These are phyloP conservation scores for Monosporascus cannonballus DNA, from an alignment of 2,329 filamentous ascomycete species.

Conservation along the genomic window DNA sequence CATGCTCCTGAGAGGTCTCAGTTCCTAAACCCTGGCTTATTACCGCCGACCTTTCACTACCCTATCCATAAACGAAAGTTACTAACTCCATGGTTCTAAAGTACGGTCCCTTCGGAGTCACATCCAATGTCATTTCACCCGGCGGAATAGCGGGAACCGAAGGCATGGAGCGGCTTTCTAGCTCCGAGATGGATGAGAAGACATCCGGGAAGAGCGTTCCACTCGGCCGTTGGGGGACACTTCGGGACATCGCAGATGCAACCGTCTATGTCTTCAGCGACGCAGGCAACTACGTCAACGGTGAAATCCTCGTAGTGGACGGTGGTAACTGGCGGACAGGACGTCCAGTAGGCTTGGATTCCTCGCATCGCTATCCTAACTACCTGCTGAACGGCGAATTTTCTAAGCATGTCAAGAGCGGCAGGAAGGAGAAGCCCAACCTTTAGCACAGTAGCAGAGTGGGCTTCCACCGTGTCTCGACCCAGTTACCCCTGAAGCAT, in stretches of 20 bases:
- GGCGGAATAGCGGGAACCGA: slow-evolving; percentile 85
- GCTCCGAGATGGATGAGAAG: slow-evolving; percentile 27
- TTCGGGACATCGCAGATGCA: slow-evolving; percentile 87
- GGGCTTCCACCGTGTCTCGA: neutral
- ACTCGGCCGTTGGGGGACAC: slow-evolving; percentile 66
- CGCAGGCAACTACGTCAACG: slow-evolving; percentile 80
- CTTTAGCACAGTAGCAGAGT: slow-evolving; percentile 22
- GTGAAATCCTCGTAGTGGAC: slow-evolving; percentile 71
- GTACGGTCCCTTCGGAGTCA: slow-evolving; percentile 81
- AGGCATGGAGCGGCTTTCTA: slow-evolving; percentile 60
- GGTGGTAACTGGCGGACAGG: slow-evolving; percentile 53
- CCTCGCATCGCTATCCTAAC: slow-evolving; percentile 46
- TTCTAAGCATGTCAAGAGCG: slow-evolving; percentile 33
- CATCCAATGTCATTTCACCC: slow-evolving; percentile 82
- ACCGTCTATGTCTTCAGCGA: slow-evolving; percentile 87
- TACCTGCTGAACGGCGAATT: slow-evolving; percentile 36
- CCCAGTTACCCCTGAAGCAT: neutral
- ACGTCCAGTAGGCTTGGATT: slow-evolving; percentile 39
- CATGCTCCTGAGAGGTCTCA: too few relatives aligned
- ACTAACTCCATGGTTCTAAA: slow-evolving; percentile 29
- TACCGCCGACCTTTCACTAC: too few relatives aligned
- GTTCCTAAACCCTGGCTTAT: too few relatives aligned
- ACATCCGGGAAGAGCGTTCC: slow-evolving; percentile 51
- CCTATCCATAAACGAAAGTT: too few relatives aligned
- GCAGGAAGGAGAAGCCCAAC: slow-evolving; percentile 34